These are phyloP conservation scores for Cyathus olla DNA, from an alignment of 1,284 basidiomycete species.

Conservation along the genomic window DNA sequence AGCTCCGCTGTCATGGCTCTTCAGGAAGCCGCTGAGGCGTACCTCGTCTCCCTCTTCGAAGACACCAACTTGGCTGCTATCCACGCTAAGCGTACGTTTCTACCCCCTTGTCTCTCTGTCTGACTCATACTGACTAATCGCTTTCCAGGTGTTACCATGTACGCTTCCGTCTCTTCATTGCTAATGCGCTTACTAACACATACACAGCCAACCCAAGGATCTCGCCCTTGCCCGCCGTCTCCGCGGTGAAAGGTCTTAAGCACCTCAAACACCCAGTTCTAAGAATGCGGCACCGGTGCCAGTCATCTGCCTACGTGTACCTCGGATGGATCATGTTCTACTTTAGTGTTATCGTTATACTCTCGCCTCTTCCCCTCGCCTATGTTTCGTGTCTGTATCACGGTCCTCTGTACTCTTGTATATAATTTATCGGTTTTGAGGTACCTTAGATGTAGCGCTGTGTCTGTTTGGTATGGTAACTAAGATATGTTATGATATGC, in stretches of 20 bases:
- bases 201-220: constrained; percentile 2
- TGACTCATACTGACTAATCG: neutral
- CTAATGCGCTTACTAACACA: neutral
- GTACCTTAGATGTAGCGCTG: too few species aligned
- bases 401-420: too few species aligned
- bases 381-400: too few species aligned
- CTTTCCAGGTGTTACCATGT: constrained; percentile 2
- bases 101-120: neutral
- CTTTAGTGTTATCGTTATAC: too few species aligned
- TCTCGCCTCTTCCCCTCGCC: too few species aligned
- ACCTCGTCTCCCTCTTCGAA: constrained; percentile 2
- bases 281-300: too few species aligned
- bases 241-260: constrained; percentile 3
- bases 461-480: too few species aligned
- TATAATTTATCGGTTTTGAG: too few species aligned
- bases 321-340: too few species aligned
- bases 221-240: constrained; percentile 2
- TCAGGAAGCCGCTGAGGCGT: neutral
- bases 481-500: too few species aligned
- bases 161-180: neutral
- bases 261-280: too few species aligned
- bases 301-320: too few species aligned
- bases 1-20: neutral
- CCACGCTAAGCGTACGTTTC: neutral
- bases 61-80: neutral